Evolutionary conservation across 1,139 yeast genomes (phyloP).

Genomic region (Lodderomyces margitis): DNA sequence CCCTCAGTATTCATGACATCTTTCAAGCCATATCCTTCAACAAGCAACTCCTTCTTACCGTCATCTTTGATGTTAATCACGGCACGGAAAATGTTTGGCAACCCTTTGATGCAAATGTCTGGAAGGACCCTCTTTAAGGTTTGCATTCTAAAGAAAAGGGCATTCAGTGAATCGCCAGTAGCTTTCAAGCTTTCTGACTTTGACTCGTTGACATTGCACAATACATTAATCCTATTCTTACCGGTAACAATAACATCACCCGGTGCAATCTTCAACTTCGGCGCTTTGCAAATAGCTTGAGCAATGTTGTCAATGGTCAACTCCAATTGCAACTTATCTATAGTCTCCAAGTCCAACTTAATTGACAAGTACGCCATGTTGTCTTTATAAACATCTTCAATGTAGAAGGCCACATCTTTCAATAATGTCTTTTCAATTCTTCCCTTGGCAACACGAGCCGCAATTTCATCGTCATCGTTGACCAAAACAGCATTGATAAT

Average conservation of each 20-base stretch:
- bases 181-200: constrained; percentile 38
- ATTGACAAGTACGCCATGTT: constrained; percentile 77
- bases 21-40: constrained; percentile 96
- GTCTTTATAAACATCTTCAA: constrained; percentile 91
- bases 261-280: constrained; percentile 79
- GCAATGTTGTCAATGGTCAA: constrained; percentile 84
- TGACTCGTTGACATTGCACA: constrained; percentile 58
- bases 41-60: constrained; percentile 83
- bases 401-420: constrained; percentile 81
- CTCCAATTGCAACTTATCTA: constrained; percentile 88
- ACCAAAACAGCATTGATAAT: constrained; percentile 93
- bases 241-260: constrained; percentile 73
- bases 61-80: constrained; percentile 92
- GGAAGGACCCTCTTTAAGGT: constrained; percentile 84
- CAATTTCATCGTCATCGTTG: constrained; percentile 91
- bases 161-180: constrained; percentile 32
- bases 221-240: constrained; percentile 69
- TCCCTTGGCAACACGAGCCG: constrained; percentile 98
- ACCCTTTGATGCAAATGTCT: constrained; percentile 86
- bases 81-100: constrained; percentile 88
- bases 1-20: constrained; percentile 98
- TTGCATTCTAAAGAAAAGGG: constrained; percentile 86
- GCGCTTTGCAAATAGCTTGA: constrained; percentile 75
- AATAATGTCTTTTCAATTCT: constrained; percentile 90
- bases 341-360: constrained; percentile 78